Conservation (phyloP, 371 early-diverging fungal genomes). For the Blakeslea trispora region DNA sequence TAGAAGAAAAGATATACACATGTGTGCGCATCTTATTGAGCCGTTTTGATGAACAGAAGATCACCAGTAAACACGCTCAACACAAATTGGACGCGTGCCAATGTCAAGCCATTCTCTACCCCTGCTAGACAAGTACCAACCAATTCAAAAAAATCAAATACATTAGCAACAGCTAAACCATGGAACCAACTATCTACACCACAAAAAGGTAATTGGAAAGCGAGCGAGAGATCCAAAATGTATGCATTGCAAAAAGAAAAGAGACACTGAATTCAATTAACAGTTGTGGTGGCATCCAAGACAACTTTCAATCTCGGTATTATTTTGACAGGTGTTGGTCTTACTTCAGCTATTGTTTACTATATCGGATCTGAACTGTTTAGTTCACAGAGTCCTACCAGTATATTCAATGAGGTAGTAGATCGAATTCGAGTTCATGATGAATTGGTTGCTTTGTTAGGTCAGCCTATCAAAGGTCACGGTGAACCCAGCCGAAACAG, state of each 20-base stretch:
- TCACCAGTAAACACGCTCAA: too few species aligned
- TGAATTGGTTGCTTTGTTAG: slow-evolving; percentile 21
- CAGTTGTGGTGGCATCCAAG: slow-evolving; percentile 48
- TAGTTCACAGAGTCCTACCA: slow-evolving; percentile 42
- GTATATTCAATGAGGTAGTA: slow-evolving; percentile 47
- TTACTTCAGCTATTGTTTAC: slow-evolving; percentile 40
- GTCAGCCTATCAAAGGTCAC: slow-evolving; percentile 46
- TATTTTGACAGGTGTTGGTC: slow-evolving; percentile 36
- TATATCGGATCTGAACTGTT: slow-evolving; percentile 42
- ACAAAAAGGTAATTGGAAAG: slow-evolving; percentile 49
- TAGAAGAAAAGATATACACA: too few species aligned
- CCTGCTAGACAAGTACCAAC: slow-evolving; percentile 17
- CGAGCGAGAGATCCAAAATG: too few species aligned
- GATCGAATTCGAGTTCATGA: slow-evolving; percentile 39
- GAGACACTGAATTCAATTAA: too few species aligned
- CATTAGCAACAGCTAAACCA: slow-evolving; percentile 27
- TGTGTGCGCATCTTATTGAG: too few species aligned
- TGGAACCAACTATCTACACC: slow-evolving; percentile 49
- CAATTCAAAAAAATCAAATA: slow-evolving; percentile 4
- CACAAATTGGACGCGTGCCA: background rate
- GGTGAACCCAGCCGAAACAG: slow-evolving; percentile 50
- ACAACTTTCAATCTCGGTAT: slow-evolving; percentile 42
- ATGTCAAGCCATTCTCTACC: slow-evolving; percentile 13
- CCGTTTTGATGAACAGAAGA: too few species aligned
- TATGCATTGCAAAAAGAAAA: too few species aligned